Conservation (phyloP, 2,329 filamentous ascomycete species). For the Cercospora sp. region DNA sequence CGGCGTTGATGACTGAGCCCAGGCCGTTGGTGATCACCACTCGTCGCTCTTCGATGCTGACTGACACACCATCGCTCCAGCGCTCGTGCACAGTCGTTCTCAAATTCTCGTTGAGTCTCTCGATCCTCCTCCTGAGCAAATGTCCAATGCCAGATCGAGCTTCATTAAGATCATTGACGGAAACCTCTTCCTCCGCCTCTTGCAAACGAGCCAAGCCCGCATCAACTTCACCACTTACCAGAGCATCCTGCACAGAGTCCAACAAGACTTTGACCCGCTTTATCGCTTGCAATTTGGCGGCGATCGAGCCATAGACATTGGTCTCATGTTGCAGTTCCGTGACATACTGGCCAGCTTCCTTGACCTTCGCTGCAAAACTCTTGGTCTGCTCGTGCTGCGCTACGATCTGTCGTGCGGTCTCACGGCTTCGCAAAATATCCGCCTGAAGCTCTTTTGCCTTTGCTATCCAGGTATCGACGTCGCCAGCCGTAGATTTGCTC, state of each 20-base stretch:
- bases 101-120: slow-evolving; percentile 66
- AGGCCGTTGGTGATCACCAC: slow-evolving; percentile 56
- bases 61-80: slow-evolving; percentile 72
- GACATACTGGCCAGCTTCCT: slow-evolving; percentile 59
- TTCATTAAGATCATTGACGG: slow-evolving; percentile 55
- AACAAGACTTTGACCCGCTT: slow-evolving; percentile 53
- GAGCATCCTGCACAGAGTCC: slow-evolving; percentile 47
- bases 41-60: slow-evolving; percentile 58
- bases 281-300: slow-evolving; percentile 53
- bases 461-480: slow-evolving; percentile 81
- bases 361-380: slow-evolving; percentile 62
- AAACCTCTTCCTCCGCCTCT: slow-evolving; percentile 55
- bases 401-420: slow-evolving; percentile 77
- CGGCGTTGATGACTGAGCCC: slow-evolving; percentile 23
- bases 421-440: slow-evolving; percentile 79
- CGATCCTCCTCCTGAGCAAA: slow-evolving; percentile 65
- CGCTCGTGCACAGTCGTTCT: slow-evolving; percentile 65
- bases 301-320: slow-evolving; percentile 58
- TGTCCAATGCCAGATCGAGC: slow-evolving; percentile 63
- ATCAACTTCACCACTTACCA: slow-evolving; percentile 48
- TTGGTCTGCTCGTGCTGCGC: slow-evolving; percentile 71
- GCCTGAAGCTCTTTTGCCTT: slow-evolving; percentile 82
- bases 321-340: slow-evolving; percentile 60
- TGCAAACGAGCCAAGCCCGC: slow-evolving; percentile 52
- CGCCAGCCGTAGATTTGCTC: slow-evolving; percentile 73